Evolutionary conservation across 2,329 filamentous ascomycete genomes (phyloP), one percentile per base, ranked within the genome.

Genomic region (Paraconiothyrium sp.): DNA sequence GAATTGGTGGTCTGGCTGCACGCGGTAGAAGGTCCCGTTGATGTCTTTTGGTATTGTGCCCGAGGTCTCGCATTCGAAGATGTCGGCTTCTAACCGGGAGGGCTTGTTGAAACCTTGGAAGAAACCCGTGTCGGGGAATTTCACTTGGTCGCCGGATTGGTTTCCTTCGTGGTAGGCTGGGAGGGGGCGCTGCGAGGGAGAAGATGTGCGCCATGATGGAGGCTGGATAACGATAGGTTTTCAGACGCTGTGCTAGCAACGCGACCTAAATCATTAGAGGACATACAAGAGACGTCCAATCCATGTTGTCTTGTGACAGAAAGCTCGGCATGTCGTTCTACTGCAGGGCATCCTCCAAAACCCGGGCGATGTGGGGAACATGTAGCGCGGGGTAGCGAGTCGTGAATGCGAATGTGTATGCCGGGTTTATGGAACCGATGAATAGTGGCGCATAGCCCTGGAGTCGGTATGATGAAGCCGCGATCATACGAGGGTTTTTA

Each of bases 1-100:
- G 69, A 84, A 87, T 32, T 81, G 80, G 67, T 83, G 81, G 57
- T 82, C 80, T 8, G 80, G 80, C 57, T 81, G 79, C 32, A 82
- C 70, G 6, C 81, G 78, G 64, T 79, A 83, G 64, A 82, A 82
- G 4, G 81, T 82, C 0, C 81, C 81, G 47, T 81, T 77, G 46
- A 82, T 81, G 24, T 82, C 79, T 55, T 69, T 68, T 2, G 80
- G 81, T 20, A 82, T 81, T 2, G 67, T 71, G 7, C 80, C 80
- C 0, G 75, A 76, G 24, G 79, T 77, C 61, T 81, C 79, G 37
- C 78, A 73, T 52, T 78, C 74, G 51, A 74, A 75, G 52, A 79
- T 78, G 37, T 79, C 78, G 16, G 77, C 79, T 71, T 80, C 79
- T 10, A 80, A 67, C 9, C 77, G 72, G 5, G 76, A 81, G 0